phyloP scores from a whole-genome alignment of 768 basidiomycete genomes.

The Lactarius hengduanensis region DNA sequence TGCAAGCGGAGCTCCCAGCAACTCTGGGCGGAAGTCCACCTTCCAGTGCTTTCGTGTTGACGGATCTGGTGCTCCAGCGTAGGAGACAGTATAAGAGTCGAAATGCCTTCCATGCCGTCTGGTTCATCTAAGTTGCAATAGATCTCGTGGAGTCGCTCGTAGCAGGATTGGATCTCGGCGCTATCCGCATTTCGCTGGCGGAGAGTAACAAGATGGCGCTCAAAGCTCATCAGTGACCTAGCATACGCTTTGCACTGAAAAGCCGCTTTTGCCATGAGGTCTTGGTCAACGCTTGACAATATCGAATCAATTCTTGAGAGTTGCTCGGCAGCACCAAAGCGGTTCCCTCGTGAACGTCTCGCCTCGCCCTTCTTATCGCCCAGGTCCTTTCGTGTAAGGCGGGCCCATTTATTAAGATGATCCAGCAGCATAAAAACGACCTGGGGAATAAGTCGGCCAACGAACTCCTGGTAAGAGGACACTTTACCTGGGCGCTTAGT shows the following conservation, averaged over 20 bases:
- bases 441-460: conserved; percentile 41
- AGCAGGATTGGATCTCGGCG: conserved; percentile 62
- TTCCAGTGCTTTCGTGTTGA: conserved; percentile 94
- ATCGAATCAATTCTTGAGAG: conserved; percentile 76
- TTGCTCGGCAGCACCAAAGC: conserved; percentile 51
- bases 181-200: conserved; percentile 40
- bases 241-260: conserved; percentile 94
- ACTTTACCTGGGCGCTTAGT: conserved; percentile 86
- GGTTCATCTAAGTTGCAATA: conserved; percentile 96
- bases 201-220: conserved; percentile 69
- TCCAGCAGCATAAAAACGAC: conserved; percentile 93
- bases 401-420: conserved; percentile 89
- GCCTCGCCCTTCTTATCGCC: conserved; percentile 46
- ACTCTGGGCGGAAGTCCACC: conserved; percentile 98
- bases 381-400: conserved; percentile 64
- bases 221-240: conserved; percentile 92
- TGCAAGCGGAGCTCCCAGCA: conserved; percentile 98
- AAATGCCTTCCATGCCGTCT: conserved; percentile 98
- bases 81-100: conserved; percentile 82
- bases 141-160: conserved; percentile 92
- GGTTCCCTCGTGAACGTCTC: conserved; percentile 49
- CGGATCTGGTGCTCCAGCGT: conserved; percentile 95
- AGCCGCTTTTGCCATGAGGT: conserved; percentile 90
- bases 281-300: conserved; percentile 78
- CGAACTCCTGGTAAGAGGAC: background rate